Evolutionary conservation across 371 early-diverging fungal genomes (phyloP).

Genomic region (Hamiltosporidium tvaerminnensis): DNA sequence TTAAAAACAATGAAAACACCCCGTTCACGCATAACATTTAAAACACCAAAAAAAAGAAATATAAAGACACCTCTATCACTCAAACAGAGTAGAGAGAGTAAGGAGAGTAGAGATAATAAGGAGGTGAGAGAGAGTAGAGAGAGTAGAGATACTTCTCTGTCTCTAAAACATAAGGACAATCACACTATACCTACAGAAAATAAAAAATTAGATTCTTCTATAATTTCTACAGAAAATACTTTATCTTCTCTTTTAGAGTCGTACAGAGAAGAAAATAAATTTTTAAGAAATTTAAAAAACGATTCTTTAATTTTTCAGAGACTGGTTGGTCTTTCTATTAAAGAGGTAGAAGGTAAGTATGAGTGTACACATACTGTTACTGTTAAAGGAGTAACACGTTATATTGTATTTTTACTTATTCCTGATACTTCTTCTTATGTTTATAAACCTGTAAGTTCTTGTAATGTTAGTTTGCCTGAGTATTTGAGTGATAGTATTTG

Average conservation of each 20-base stretch:
- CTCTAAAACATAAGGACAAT: too few species aligned
- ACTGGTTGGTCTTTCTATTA: slow-evolving; percentile 29
- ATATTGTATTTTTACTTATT: slow-evolving; percentile 22
- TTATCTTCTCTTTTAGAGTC: slow-evolving; percentile 4
- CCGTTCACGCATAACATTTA: slow-evolving; percentile 19
- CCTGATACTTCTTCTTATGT: slow-evolving; percentile 18
- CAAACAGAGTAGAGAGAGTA: too few species aligned
- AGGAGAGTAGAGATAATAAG: too few species aligned
- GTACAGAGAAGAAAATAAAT: slow-evolving; percentile 27
- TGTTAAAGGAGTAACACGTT: slow-evolving; percentile 6
- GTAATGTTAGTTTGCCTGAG: slow-evolving; percentile 25
- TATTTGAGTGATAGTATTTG: slow-evolving; percentile 31
- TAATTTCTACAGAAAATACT: too few species aligned
- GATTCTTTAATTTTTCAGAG: slow-evolving; percentile 19
- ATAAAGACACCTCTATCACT: too few species aligned
- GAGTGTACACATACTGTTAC: slow-evolving; percentile 9
- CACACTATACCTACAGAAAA: too few species aligned
- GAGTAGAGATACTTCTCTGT: too few species aligned
- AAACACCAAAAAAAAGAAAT: slow-evolving; percentile 19
- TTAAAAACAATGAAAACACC: slow-evolving; percentile 19
- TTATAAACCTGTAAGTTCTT: slow-evolving; percentile 21
- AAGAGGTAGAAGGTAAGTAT: slow-evolving; percentile 11
- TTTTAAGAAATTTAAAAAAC: slow-evolving; percentile 20
- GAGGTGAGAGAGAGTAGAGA: too few species aligned
- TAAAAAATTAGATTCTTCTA: too few species aligned